Percentiles rank a stretch among this genome's conserved stretches.
These are phyloP conservation scores for Lonicera japonica DNA, from an alignment of 129 eudicot genomes.

Conservation along the genomic window DNA sequence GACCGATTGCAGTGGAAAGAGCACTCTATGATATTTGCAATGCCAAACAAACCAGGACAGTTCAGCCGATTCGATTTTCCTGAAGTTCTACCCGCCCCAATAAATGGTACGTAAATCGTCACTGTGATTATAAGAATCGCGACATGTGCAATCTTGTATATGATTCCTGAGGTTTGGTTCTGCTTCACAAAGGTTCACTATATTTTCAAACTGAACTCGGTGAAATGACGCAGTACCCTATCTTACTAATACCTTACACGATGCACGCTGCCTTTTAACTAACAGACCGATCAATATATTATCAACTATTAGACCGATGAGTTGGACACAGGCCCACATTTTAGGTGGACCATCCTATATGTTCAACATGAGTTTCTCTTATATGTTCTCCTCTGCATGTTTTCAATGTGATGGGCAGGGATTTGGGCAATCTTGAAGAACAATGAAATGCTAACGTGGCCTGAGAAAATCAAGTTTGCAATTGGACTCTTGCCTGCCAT, in stretches of 20 bases:
- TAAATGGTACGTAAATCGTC: conserved; percentile 57
- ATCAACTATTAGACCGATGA: too few relatives aligned
- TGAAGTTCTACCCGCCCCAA: conserved; percentile 84
- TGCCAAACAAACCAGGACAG: conserved; percentile 95
- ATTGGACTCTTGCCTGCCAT: conserved; percentile 97
- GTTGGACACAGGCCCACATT: background rate
- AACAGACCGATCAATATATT: too few relatives aligned
- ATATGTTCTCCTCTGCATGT: background rate
- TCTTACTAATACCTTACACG: too few relatives aligned
- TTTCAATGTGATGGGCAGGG: conserved; percentile 45
- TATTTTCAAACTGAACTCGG: background rate
- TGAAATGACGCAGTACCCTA: too few relatives aligned
- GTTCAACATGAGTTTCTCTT: background rate
- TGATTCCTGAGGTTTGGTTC: background rate
- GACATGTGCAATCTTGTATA: background rate
- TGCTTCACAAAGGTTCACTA: background rate
- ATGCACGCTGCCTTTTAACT: too few relatives aligned
- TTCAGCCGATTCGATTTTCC: conserved; percentile 94
- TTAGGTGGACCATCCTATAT: background rate
- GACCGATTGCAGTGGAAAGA: conserved; percentile 98
- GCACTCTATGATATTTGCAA: conserved; percentile 96
- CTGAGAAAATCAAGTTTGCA: conserved; percentile 96
- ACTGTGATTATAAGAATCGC: background rate
- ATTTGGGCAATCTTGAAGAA: conserved; percentile 92
- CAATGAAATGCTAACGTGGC: conserved; percentile 99